phyloP scores from a whole-genome alignment of 2,329 filamentous ascomycete genomes.

The Cercospora beticola region DNA sequence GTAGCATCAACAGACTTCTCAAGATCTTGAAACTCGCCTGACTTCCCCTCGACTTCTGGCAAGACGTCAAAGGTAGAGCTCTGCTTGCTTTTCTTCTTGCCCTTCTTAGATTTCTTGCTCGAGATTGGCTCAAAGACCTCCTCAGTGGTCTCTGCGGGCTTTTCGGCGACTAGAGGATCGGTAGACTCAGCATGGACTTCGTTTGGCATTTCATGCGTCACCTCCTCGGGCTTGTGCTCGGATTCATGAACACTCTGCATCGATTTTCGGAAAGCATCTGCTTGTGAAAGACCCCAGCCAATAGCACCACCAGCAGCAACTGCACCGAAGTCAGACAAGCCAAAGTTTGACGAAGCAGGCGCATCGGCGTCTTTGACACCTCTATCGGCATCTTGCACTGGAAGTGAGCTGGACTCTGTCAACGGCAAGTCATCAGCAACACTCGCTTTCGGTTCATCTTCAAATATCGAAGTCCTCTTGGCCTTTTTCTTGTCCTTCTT shows the following conservation, averaged over 20 bases:
- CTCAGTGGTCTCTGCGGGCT: background rate
- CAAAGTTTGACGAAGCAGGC: conserved; percentile 14
- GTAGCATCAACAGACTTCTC: background rate
- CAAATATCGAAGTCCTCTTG: conserved; percentile 27
- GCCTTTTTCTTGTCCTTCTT: conserved; percentile 49
- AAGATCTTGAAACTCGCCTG: background rate
- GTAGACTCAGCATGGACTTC: background rate
- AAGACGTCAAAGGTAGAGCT: background rate
- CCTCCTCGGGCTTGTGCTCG: background rate
- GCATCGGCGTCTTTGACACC: background rate
- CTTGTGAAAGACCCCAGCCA: conserved; percentile 25
- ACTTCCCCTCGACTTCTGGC: background rate
- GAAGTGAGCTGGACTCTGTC: background rate
- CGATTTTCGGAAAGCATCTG: conserved; percentile 21
- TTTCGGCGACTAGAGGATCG: background rate
- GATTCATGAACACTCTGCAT: conserved; percentile 12
- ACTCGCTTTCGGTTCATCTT: conserved; percentile 15
- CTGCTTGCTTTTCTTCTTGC: conserved; percentile 24
- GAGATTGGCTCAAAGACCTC: conserved; percentile 1
- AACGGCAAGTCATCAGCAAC: background rate
- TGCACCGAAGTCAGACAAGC: conserved; percentile 20
- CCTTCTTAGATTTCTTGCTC: conserved; percentile 30
- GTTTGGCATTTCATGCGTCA: background rate
- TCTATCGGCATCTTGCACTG: background rate
- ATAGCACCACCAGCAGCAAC: conserved; percentile 16